phyloP scores from a whole-genome alignment of 169 alveolate species.

The Cryptosporidium ubiquitum region DNA sequence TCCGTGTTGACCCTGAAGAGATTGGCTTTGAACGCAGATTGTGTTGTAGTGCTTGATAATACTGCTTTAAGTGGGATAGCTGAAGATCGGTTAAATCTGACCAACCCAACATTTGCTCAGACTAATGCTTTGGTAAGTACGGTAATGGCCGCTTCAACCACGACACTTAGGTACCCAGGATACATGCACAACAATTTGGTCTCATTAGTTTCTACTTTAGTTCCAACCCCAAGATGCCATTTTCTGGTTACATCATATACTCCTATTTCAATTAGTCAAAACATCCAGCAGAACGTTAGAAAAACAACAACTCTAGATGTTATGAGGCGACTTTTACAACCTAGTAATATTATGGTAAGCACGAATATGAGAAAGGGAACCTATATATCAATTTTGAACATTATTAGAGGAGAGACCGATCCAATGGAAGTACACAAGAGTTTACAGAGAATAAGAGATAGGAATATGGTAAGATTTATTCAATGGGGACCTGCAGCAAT shows the following conservation, averaged over 20 bases:
- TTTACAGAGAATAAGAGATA: slow-evolving; percentile 91
- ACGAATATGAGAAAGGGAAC: slow-evolving; percentile 89
- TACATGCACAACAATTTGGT: slow-evolving; percentile 97
- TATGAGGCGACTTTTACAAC: slow-evolving; percentile 96
- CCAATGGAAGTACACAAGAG: slow-evolving; percentile 94
- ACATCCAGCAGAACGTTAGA: slow-evolving; percentile 83
- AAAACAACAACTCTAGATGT: slow-evolving; percentile 98
- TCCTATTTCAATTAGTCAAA: slow-evolving; percentile 88
- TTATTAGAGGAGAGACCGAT: slow-evolving; percentile 94
- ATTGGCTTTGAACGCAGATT: slow-evolving; percentile 93
- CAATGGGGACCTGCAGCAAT: slow-evolving; percentile 99
- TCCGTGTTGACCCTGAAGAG: slow-evolving; percentile 92
- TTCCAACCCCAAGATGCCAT: slow-evolving; percentile 99
- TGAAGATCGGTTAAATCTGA: slow-evolving; percentile 91
- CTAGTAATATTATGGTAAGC: slow-evolving; percentile 81
- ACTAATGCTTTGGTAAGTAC: slow-evolving; percentile 85
- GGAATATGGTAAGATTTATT: slow-evolving; percentile 88
- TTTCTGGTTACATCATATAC: slow-evolving; percentile 98
- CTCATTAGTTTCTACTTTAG: slow-evolving; percentile 95
- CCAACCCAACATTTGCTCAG: slow-evolving; percentile 86
- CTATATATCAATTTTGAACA: slow-evolving; percentile 92
- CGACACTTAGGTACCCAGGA: slow-evolving; percentile 96
- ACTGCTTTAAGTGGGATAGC: slow-evolving; percentile 97
- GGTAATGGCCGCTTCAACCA: slow-evolving; percentile 94
- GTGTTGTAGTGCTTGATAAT: slow-evolving; percentile 98